Percentiles rank a stretch among this genome's conserved stretches.
Evolutionary conservation across 2,329 filamentous ascomycete species (phyloP).

Genomic region (Neofusicoccum laricinum): DNA sequence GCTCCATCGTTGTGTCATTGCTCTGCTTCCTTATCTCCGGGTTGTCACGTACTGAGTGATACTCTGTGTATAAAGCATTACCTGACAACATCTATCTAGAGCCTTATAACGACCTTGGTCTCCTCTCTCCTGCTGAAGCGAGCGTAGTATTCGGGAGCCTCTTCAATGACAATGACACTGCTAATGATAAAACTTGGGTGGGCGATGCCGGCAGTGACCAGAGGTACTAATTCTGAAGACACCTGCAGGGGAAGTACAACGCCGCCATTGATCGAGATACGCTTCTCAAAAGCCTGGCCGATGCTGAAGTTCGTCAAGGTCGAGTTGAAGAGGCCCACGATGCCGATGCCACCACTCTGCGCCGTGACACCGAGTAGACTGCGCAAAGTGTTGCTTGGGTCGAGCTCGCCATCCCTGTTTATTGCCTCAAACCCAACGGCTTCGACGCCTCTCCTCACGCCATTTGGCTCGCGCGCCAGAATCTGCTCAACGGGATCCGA

Average conservation of each 20-base stretch:
- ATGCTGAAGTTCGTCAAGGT: no score
- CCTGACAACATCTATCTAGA: no score
- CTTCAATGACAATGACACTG: conserved; percentile 20
- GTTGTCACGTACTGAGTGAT: no score
- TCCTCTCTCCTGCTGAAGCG: no score
- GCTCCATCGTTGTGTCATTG: no score
- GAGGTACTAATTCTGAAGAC: conserved; percentile 19
- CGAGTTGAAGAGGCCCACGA: conserved; percentile 20
- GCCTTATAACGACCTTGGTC: no score
- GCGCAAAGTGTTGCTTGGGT: conserved; percentile 24
- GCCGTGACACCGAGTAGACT: conserved; percentile 28
- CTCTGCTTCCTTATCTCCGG: no score
- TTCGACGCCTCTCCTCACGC: conserved; percentile 19
- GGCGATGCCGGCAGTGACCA: background rate
- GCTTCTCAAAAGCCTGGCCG: no score
- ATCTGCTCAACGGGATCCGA: conserved; percentile 20
- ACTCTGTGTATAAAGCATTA: no score
- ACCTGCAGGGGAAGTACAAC: background rate
- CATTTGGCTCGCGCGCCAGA: conserved; percentile 17
- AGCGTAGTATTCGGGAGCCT: conserved; percentile 21
- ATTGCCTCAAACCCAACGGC: conserved; percentile 19
- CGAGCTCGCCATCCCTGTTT: conserved; percentile 21
- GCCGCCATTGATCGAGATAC: no score
- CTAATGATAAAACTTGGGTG: conserved; percentile 18
- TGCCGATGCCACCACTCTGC: conserved; percentile 28